Conservation (phyloP, 2,329 filamentous ascomycete genomes). For the Ophiostoma ips region DNA sequence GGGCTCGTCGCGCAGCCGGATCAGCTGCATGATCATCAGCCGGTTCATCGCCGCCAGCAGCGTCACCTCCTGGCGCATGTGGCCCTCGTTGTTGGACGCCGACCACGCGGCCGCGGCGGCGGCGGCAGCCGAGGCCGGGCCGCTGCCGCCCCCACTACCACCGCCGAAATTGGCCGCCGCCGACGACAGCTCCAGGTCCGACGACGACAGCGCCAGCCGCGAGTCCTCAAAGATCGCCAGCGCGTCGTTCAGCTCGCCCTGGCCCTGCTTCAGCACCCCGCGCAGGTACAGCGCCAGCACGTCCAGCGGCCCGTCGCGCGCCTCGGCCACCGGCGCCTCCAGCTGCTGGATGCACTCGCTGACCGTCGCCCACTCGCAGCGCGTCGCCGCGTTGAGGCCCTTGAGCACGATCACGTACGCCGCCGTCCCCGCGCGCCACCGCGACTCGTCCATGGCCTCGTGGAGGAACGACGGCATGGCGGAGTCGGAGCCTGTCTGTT, state of each 20-base stretch:
- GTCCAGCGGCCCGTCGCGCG: constrained; percentile 31
- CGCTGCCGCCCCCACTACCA: not conserved
- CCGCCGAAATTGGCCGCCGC: too few species aligned
- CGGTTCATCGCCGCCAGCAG: constrained; percentile 55
- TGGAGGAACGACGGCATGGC: constrained; percentile 35
- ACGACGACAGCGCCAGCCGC: constrained; percentile 35
- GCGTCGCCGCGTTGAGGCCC: constrained; percentile 54
- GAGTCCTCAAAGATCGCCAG: constrained; percentile 50
- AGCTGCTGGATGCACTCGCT: constrained; percentile 42
- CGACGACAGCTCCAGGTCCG: not conserved
- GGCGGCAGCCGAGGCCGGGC: constrained; percentile 9
- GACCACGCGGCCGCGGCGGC: constrained; percentile 13
- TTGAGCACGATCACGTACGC: constrained; percentile 60
- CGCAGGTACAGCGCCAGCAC: constrained; percentile 56
- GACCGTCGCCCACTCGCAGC: constrained; percentile 56
- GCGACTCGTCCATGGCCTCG: constrained; percentile 41
- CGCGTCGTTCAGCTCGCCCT: constrained; percentile 57
- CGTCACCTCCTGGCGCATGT: constrained; percentile 43
- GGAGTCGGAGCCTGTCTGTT: constrained; percentile 17
- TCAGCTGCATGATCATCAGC: constrained; percentile 58
- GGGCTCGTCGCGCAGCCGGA: constrained; percentile 39
- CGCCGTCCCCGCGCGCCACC: constrained; percentile 52
- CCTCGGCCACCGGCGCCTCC: constrained; percentile 27
- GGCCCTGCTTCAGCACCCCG: constrained; percentile 64
- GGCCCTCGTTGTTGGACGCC: constrained; percentile 23